Base-by-base conservation (phyloP, 2,329 filamentous ascomycete species). In the Amesomyces nigricolor region DNA sequence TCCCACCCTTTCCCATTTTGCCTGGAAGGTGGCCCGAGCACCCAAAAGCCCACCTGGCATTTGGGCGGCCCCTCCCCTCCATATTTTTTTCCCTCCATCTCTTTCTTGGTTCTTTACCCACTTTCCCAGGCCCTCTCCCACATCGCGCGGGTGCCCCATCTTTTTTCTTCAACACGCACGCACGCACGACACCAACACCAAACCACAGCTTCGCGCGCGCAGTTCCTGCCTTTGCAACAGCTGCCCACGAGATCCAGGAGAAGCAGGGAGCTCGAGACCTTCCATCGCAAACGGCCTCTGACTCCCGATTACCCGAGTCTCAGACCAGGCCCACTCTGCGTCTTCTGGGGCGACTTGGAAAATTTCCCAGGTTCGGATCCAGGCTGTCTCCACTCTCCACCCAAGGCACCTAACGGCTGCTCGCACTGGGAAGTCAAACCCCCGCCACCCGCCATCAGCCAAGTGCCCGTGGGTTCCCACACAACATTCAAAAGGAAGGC, bases 401-500 rank as follows among this genome's bases (percentile, higher is more conserved):
- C 17, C 45, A 53, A 53, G 55, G 55, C 60, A 60, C 60, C 58
- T 58, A 63, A 62, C 63, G 58, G 62, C 54, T 62, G 58, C 47
- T 57, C 57, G 54, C 56, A 51, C 51, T 51, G 55, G 52, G 51
- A 54, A 44, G 45, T 38, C 52, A 50, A 55, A 58, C 58, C 62
- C 60, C 61, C 56, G 56, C 57, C 58, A 58, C 58, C 58, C 57
- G 46, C 58, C 59, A 60, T 64, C 60, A 60, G 59, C 61, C 58
- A 62, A 58, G 57, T 63, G 60, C 59, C 38, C 58, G 55, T 60
- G 58, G 54, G 55, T 51, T 49, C 53, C 54, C 58, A 51, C 60
- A 61, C 62, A 61, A 59, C 54, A 58, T 55, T 59, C 55, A 63
- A 61, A 62, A 61, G 60, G 60, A 68, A 70, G 70, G 56, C 58